Percentiles rank a stretch among this genome's conserved stretches.
Evolutionary conservation across 192 early-diverging fungal species (phyloP).

Genomic region (Coemansia sp.): DNA sequence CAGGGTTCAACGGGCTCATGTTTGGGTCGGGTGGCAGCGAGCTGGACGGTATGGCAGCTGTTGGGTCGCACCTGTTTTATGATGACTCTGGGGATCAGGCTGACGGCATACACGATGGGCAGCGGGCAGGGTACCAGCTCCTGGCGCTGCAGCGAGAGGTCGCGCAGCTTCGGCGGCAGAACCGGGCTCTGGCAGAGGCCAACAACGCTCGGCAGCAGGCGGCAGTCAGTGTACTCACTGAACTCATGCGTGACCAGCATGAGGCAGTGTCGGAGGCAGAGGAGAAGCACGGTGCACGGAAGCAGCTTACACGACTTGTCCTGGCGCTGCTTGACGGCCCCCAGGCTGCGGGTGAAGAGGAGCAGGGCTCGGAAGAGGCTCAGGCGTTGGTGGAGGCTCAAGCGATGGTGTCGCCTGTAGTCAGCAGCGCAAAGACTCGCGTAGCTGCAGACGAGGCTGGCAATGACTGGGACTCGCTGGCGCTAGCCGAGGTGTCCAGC

Average conservation of each 20-base stretch:
- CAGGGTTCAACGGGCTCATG: constrained; percentile 40
- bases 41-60: background rate
- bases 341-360: too few species aligned
- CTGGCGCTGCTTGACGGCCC: constrained; percentile 19
- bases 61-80: background rate
- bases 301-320: constrained; percentile 29
- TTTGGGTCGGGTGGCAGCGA: constrained; percentile 22
- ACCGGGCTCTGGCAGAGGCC: constrained; percentile 16
- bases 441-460: background rate
- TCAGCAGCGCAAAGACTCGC: constrained; percentile 1
- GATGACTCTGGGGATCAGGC: background rate
- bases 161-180: constrained; percentile 21
- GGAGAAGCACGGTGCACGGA: background rate
- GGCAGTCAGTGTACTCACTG: constrained; percentile 18
- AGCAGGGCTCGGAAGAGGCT: too few species aligned
- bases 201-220: constrained; percentile 23
- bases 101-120: background rate
- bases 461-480: constrained; percentile 33
- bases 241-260: constrained; percentile 3
- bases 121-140: constrained; percentile 4
- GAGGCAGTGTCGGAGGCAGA: background rate
- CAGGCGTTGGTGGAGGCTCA: background rate
- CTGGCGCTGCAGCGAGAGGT: constrained; percentile 23
- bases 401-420: background rate
- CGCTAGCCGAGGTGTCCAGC: constrained; percentile 21